These are phyloP conservation scores for Metschnikowia bowlesiae DNA, from an alignment of 805 yeast species.

Conservation along the genomic window DNA sequence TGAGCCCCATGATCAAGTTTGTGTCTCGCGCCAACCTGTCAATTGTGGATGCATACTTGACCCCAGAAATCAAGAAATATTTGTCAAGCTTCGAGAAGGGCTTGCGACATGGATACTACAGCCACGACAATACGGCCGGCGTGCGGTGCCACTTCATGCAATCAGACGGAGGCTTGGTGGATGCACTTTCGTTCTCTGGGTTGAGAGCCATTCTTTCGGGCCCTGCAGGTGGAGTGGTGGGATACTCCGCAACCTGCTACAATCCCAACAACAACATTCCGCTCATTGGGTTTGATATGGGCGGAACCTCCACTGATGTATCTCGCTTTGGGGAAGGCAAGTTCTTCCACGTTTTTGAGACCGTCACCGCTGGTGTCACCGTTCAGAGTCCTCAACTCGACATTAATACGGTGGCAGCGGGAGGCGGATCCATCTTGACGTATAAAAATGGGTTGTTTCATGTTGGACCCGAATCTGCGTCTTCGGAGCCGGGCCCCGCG, in stretches of 20 bases:
- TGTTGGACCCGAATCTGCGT: constrained; percentile 20
- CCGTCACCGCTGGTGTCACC: constrained; percentile 42
- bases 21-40: constrained; percentile 41
- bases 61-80: constrained; percentile 36
- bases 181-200: constrained; percentile 80
- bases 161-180: constrained; percentile 92
- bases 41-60: constrained; percentile 41
- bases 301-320: constrained; percentile 46
- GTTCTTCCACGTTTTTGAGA: constrained; percentile 41
- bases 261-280: constrained; percentile 46
- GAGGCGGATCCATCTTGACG: constrained; percentile 37
- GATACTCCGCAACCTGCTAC: constrained; percentile 79
- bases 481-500: constrained; percentile 20
- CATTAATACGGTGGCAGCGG: constrained; percentile 44
- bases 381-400: constrained; percentile 45
- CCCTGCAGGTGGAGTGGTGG: constrained; percentile 98
- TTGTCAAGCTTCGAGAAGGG: constrained; percentile 36
- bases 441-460: constrained; percentile 18
- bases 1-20: constrained; percentile 43
- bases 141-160: constrained; percentile 82
- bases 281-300: constrained; percentile 44
- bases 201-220: constrained; percentile 86
- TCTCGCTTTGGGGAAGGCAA: constrained; percentile 37
- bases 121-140: constrained; percentile 31
- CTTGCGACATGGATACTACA: constrained; percentile 34